These are phyloP conservation scores for Penstemon barbatus DNA, from an alignment of 257 asterid genomes.

Conservation along the genomic window DNA sequence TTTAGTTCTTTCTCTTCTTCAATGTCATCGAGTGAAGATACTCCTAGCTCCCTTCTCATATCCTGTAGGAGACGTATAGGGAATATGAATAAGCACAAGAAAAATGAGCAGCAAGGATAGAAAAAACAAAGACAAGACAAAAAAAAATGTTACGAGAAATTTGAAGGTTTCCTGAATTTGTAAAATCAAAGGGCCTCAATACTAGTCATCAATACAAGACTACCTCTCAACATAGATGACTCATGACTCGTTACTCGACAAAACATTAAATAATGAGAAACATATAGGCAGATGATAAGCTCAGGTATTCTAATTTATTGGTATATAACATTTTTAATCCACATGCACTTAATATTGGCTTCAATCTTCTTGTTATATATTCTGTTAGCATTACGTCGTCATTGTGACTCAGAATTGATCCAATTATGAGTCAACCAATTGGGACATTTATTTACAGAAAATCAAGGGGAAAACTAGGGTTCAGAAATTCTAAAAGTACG, in stretches of 20 bases:
- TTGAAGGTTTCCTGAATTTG: background rate
- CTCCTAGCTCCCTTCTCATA: conserved; percentile 77
- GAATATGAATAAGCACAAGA: background rate
- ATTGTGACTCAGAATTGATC: background rate
- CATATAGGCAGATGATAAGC: background rate
- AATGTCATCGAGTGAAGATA: conserved; percentile 68
- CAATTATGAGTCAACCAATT: background rate
- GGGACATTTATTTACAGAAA: background rate
- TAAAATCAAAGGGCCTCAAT: background rate
- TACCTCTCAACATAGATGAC: background rate
- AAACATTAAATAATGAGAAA: background rate
- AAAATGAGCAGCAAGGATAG: background rate
- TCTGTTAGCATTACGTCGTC: background rate
- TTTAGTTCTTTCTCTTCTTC: conserved; percentile 88
- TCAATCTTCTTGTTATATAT: background rate
- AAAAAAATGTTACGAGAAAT: background rate
- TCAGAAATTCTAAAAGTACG: background rate
- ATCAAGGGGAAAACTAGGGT: conserved; percentile 7
- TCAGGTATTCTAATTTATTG: background rate
- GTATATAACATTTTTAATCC: background rate
- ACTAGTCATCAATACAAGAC: background rate
- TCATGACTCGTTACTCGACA: background rate
- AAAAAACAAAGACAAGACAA: background rate
- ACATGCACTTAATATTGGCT: background rate
- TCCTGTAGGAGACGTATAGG: conserved; percentile 44